Evolutionary conservation across 306 rosid genomes (phyloP), one percentile per base, ranked within the genome.

Genomic region (Alnus rubra): DNA sequence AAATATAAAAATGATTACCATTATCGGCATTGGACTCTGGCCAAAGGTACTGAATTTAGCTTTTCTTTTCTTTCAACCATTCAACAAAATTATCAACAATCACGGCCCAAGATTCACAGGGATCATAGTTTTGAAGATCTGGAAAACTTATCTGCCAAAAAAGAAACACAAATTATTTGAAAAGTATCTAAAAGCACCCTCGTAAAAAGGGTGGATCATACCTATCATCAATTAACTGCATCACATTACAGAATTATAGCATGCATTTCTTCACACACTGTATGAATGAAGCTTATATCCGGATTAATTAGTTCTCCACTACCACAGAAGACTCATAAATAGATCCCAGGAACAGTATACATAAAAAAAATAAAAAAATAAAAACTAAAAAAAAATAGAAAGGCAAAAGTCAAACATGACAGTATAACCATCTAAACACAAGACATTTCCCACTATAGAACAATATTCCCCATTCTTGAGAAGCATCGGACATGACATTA

Each of bases 61-160:
- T 59, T 78, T 45, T 28, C 69, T 73, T 80, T 53, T 37, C 92
- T 79, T 78, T 87, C 81, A 89, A 68, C 94, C 97, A 91, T 56
- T 91, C 97, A 76, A 89, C 97, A 80, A 88, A 89, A 75, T 42
- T 80, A 82, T 91, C 97, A 47, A 89, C 69, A 82, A 89, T 80
- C 84, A 87, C 89, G 37, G 94, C 92, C 94, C 97, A 91, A n/a
- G 91, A 89, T 79, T 80, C 88, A 74, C 77, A 76, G 35, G 92
- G 68, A 76, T 92, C 94, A 74, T 89, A 88, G 18, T 83, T 79
- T 69, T 70, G 12, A 39, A 91, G 92, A 42, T 88, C 89, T 1
- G 76, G 74, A 75, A 91, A 84, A 73, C 62, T 88, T 82, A 88
- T 89, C 97, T 91, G 90, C 65, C 86, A 77, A 53, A 74, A 73